A percentile compares a stretch with the other conserved stretches of the same genome.
phyloP scores from a whole-genome alignment of 495 filamentous ascomycete genomes.

The Penicillium lagena region DNA sequence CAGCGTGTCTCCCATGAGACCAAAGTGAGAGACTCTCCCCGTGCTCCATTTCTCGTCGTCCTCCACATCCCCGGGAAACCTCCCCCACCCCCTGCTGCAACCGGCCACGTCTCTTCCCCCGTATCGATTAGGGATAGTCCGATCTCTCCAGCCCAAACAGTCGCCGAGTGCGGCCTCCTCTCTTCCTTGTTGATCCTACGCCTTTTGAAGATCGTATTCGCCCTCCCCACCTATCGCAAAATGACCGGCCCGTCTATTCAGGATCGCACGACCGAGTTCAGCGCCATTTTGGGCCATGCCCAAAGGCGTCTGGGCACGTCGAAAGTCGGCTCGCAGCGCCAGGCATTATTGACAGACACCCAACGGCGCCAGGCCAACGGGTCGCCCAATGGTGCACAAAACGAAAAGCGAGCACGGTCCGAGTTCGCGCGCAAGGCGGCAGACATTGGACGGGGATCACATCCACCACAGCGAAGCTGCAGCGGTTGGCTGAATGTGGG shows the following conservation, averaged over 20 bases:
- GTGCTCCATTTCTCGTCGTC: no score
- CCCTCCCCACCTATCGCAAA: constrained; percentile 4
- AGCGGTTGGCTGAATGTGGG: constrained; percentile 81
- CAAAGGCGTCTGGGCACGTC: constrained; percentile 64
- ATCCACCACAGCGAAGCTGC: constrained; percentile 87
- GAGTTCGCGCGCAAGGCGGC: constrained; percentile 89
- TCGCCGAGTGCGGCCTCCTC: background rate
- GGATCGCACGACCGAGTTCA: constrained; percentile 93
- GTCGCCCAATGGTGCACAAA: constrained; percentile 38
- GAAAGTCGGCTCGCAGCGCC: constrained; percentile 69
- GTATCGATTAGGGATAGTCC: constrained; percentile 14
- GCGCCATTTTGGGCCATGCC: constrained; percentile 76
- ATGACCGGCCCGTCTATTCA: constrained; percentile 75
- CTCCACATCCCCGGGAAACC: background rate
- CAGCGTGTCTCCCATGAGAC: no score
- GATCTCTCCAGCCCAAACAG: background rate
- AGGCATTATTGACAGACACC: constrained; percentile 70
- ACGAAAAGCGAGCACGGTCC: constrained; percentile 44
- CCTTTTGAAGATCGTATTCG: constrained; percentile 2
- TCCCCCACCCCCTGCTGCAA: constrained; percentile 8
- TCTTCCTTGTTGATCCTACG: background rate
- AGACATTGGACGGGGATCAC: constrained; percentile 85
- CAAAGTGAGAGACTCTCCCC: no score
- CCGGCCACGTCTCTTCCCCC: constrained; percentile 21
- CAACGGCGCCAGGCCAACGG: constrained; percentile 68